Evolutionary conservation across 2,329 filamentous ascomycete genomes (phyloP), one percentile per base, ranked within the genome.

Genomic region (Curvularia spicifera): DNA sequence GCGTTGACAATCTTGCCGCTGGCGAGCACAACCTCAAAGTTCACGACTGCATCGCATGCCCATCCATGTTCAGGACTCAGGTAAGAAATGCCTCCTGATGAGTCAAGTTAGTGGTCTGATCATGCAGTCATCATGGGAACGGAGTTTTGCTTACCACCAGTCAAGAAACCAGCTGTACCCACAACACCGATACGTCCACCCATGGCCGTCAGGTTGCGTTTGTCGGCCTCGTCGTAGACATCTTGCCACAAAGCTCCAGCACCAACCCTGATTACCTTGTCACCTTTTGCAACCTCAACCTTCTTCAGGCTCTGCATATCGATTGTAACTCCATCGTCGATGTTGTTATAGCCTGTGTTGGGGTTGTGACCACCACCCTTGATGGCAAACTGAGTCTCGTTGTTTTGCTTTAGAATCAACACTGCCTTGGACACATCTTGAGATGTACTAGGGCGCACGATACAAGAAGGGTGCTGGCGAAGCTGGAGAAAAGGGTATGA

Each of bases 1-100:
- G 73, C 79, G 31, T 80, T 66, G 22, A 77, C 67, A 20, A 80
- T 60, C 2, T 70, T 63, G 6, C 78, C 78, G 44, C 68, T 68
- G n/a, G 77, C 75, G 29, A 80, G 72, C 4, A 79, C 77, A 9
- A 79, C 61, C 47, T 77, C 66, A 42, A 60, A 71, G 45, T 76
- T 77, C 10, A 48, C 53, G n/a, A 68, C 65, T 42, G 46, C 66
- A 62, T 67, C 72, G 62, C 61, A 72, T 35, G 51, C 64, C 61
- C 46, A 70, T 15, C 69, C 69, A 26, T 60, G 51, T 33, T 64
- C 52, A n/a, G 57, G 60, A 20, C 61, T 63, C 35, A 66, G 64
- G 55, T 63, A 71, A 3, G 68, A 61, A 9, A 68, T 66, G 1
- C 69, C 69, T 3, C 68, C 64, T 66, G 18, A 1, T n/a, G 12